These are phyloP conservation scores for Tillandsia leiboldiana DNA, from an alignment of 176 grass and related monocot species.

Conservation along the genomic window DNA sequence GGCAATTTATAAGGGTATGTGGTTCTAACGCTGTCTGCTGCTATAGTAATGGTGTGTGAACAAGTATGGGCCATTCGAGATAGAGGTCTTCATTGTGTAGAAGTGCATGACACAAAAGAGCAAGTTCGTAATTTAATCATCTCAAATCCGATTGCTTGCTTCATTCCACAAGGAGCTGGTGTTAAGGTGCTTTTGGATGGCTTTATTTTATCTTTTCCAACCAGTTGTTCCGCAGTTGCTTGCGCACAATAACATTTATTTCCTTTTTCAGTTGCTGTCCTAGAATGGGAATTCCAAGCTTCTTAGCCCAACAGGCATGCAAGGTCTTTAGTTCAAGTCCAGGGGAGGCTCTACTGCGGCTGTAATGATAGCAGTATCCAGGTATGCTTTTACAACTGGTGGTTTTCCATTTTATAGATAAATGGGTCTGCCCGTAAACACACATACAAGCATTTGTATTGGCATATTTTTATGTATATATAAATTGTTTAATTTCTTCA, in stretches of 20 bases:
- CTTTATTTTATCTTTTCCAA: not conserved
- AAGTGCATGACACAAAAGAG: slow-evolving; percentile 42
- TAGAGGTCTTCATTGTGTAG: slow-evolving; percentile 26
- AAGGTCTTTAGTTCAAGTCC: slow-evolving; percentile 37
- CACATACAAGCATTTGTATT: too few relatives aligned
- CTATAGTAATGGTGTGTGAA: not conserved
- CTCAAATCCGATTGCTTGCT: slow-evolving; percentile 41
- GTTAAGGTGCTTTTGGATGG: slow-evolving; percentile 24
- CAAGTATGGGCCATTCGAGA: slow-evolving; percentile 60
- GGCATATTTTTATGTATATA: too few relatives aligned
- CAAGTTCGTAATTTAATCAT: slow-evolving; percentile 37
- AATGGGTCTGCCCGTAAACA: not conserved
- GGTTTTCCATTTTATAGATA: not conserved
- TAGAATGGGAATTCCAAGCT: slow-evolving; percentile 44
- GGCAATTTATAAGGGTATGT: slow-evolving; percentile 32
- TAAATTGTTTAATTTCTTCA: too few relatives aligned
- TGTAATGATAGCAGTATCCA: slow-evolving; percentile 59
- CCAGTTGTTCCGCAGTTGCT: too few relatives aligned
- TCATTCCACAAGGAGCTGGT: slow-evolving; percentile 42
- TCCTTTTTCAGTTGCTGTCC: slow-evolving; percentile 18
- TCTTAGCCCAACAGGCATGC: slow-evolving; percentile 45
- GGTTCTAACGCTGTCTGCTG: not conserved
- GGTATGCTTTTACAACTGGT: not conserved
- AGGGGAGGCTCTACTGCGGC: slow-evolving; percentile 58
- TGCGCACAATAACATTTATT: not conserved